Conservation (phyloP, 2,329 filamentous ascomycete species). For the Aspergillus ibericus region DNA sequence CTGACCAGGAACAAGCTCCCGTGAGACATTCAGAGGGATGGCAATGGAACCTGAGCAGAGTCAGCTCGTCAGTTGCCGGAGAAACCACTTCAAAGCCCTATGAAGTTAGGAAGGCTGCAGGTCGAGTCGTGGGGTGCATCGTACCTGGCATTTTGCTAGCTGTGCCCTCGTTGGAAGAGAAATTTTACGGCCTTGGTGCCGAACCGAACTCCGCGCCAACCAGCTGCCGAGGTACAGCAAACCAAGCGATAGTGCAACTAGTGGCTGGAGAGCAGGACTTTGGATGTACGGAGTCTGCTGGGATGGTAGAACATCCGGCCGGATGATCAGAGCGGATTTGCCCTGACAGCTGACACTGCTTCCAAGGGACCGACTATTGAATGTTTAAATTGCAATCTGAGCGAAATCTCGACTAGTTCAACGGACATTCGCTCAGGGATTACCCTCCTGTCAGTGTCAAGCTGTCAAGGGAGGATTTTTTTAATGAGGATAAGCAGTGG, state of each 20-base stretch:
- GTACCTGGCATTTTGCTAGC: not conserved
- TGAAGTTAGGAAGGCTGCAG: not conserved
- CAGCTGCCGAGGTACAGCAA: not conserved
- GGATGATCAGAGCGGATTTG: not conserved
- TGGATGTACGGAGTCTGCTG: not conserved
- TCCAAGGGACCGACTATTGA: not conserved
- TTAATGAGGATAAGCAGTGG: constrained; percentile 10
- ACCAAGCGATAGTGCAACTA: not conserved
- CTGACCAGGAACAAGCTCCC: not conserved
- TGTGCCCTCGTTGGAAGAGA: not conserved
- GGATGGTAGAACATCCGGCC: not conserved
- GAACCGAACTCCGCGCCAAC: not conserved
- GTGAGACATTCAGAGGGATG: not conserved
- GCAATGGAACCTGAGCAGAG: not conserved
- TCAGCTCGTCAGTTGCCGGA: not conserved
- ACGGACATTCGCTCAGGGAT: not conserved
- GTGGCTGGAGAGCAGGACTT: not conserved
- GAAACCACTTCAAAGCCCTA: not conserved
- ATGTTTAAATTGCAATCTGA: not conserved
- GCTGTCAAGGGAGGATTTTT: constrained; percentile 7
- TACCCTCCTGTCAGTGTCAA: constrained; percentile 2
- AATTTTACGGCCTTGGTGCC: not conserved
- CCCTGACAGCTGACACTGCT: not conserved
- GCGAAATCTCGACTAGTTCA: not conserved
- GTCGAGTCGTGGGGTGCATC: not conserved